Conservation (phyloP, 2,329 filamentous ascomycete genomes). For the Paracoccidioides brasiliensis region DNA sequence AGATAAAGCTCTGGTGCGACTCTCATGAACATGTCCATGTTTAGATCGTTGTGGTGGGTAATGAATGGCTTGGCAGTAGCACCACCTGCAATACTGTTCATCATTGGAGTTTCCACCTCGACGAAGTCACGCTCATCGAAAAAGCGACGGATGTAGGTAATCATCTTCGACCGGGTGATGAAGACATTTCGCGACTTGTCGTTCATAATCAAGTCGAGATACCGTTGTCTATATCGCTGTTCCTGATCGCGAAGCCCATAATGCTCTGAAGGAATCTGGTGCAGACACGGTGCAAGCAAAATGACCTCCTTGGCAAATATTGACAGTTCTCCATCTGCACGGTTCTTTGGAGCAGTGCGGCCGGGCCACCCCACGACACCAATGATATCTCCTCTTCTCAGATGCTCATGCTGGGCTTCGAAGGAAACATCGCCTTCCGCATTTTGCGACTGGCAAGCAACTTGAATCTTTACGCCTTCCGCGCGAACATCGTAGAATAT, state of each 20-base stretch:
- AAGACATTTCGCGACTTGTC: slow-evolving; percentile 72
- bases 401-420: slow-evolving; percentile 74
- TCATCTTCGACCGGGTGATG: slow-evolving; percentile 72
- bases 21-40: slow-evolving; percentile 91
- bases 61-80: slow-evolving; percentile 91
- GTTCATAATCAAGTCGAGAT: slow-evolving; percentile 96
- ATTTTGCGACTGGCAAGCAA: slow-evolving; percentile 82
- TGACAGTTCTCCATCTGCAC: slow-evolving; percentile 79
- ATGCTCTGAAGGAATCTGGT: slow-evolving; percentile 71
- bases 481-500: slow-evolving; percentile 80
- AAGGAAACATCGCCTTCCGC: slow-evolving; percentile 58
- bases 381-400: slow-evolving; percentile 85
- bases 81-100: slow-evolving; percentile 89
- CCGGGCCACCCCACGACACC: slow-evolving; percentile 76
- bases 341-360: slow-evolving; percentile 76
- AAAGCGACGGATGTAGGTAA: slow-evolving; percentile 76
- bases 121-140: slow-evolving; percentile 80
- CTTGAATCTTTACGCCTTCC: slow-evolving; percentile 67
- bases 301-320: slow-evolving; percentile 81
- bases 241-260: slow-evolving; percentile 95
- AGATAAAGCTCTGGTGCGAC: slow-evolving; percentile 92
- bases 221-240: slow-evolving; percentile 81
- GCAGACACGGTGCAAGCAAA: slow-evolving; percentile 80
- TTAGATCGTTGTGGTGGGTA: slow-evolving; percentile 89
- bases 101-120: slow-evolving; percentile 94